These are phyloP conservation scores for Lentinula raphanica DNA, from an alignment of 768 basidiomycete species.

Conservation along the genomic window DNA sequence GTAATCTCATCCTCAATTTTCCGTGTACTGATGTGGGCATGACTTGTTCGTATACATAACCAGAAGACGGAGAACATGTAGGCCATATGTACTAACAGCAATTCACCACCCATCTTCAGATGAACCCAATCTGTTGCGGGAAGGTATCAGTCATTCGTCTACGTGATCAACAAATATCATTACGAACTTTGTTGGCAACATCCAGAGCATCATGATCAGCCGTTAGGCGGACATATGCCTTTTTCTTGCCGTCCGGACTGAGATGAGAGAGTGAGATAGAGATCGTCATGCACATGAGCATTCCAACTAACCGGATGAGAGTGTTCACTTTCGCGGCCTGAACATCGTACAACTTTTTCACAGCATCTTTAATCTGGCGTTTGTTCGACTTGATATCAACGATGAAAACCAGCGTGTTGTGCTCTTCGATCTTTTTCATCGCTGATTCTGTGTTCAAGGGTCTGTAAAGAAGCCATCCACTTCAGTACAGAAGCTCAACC, in stretches of 20 bases:
- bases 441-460: constrained; percentile 94
- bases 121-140: constrained; percentile 78
- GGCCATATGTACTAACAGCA: not conserved
- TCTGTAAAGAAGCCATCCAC: constrained; percentile 26
- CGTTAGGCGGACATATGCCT: constrained; percentile 95
- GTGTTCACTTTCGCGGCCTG: constrained; percentile 97
- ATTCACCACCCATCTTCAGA: constrained; percentile 41
- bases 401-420: constrained; percentile 98
- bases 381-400: constrained; percentile 96
- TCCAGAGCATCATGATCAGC: constrained; percentile 96
- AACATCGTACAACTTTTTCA: constrained; percentile 98
- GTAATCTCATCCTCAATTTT: too few relatives aligned
- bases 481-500: not conserved
- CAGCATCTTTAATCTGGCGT: constrained; percentile 98
- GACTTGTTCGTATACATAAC: not conserved
- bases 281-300: not conserved
- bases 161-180: not conserved
- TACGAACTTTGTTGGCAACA: constrained; percentile 89
- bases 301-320: constrained; percentile 76
- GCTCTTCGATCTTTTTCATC: constrained; percentile 99
- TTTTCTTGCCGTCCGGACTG: constrained; percentile 98
- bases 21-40: too few relatives aligned
- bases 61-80: not conserved
- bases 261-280: not conserved
- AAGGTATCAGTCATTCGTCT: not conserved